Base-by-base conservation (phyloP, 1,139 yeast genomes). In the Debaryomyces sp. region DNA sequence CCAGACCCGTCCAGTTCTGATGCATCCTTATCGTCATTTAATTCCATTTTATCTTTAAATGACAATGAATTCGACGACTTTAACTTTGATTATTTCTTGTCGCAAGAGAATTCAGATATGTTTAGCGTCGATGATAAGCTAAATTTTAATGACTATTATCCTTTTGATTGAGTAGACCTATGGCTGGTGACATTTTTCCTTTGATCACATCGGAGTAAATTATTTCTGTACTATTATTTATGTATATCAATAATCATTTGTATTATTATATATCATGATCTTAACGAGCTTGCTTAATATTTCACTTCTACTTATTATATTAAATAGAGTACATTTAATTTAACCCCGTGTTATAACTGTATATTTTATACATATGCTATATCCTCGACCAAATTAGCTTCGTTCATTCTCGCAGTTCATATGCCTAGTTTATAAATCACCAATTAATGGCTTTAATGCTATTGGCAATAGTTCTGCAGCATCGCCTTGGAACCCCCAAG, bases 401-500 rank as follows among this genome's bases (percentile, higher is more conserved):
- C 35, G 1, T 8, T 22, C 17, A 12, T 8, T 12, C 15, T 13
- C 5, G 21, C 21, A 8, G 23, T 33, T 9, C 30, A 26, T 26
- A 24, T 22, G 22, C 35, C 27, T 33, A 27, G 27, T 36, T 33
- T 43, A 50, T 30, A 53, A 30, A 2, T 60, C 62, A 9, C 66
- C 71, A 30, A 71, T 58, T 34, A 78, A 53, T 23, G 87, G 91
- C 57, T 75, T 81, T 46, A 89, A 68, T 4, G 91, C 91, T 34
- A 66, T 50, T 0, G 96, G 96, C 27, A 90, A 69, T 63, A 81
- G 68, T 48, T 80, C 79, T 0, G 94, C 87, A 0, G 96, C 95
- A 62, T 89, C 96, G 1, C 97, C 97, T 50, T 76, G 68, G 60
- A 89, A 89, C 27, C 85, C 87, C 94, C 95, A 89, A 54, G 63